Conservation (phyloP, 371 early-diverging fungal genomes). For the Apophysomyces elegans region DNA sequence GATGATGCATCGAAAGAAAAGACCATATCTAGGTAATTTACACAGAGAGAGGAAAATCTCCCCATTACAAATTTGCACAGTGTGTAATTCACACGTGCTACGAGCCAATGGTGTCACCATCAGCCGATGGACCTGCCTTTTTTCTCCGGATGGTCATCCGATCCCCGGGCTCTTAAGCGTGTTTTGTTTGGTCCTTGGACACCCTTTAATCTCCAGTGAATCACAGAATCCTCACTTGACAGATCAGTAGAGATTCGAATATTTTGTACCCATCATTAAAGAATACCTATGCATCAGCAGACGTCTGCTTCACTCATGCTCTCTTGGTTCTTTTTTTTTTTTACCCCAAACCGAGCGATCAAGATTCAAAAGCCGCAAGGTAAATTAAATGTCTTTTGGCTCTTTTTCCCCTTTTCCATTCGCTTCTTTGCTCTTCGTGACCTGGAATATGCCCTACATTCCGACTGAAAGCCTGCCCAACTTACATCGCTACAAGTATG, state of each 20-base stretch:
- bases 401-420: constrained; percentile 1
- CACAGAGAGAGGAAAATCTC: neutral
- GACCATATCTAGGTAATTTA: neutral
- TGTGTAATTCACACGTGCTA: neutral
- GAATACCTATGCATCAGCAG: no score
- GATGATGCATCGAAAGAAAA: no score
- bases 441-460: constrained; percentile 30
- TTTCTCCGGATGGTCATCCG: constrained; percentile 11
- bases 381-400: neutral
- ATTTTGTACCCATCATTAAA: no score
- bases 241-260: neutral
- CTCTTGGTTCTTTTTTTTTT: no score
- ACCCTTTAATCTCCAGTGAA: neutral
- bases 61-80: neutral
- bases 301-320: no score
- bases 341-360: no score
- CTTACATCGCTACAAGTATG: constrained; percentile 83
- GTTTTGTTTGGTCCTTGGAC: neutral
- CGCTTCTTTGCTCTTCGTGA: constrained; percentile 11
- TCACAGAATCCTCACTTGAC: neutral
- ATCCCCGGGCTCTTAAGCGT: neutral
- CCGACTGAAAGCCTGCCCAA: constrained; percentile 49
- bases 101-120: neutral
- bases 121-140: neutral
- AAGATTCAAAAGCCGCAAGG: constrained; percentile 4